These are phyloP conservation scores for apple (Malus domestica) DNA, from an alignment of 306 rosid species.

Conservation along the genomic window ASM211411v1 NC_041800.1:3322001-3322500, in stretches of 20 bases:
- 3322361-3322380: not conserved
- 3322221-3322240: not conserved
- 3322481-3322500: no score
- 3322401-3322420: not conserved
- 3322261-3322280: not conserved
- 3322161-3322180: not conserved
- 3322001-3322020: constrained; percentile 71
- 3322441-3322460: not conserved
- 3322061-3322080: not conserved
- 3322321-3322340: not conserved
- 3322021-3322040: constrained; percentile 34
- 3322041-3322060: not conserved
- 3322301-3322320: not conserved
- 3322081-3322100: not conserved
- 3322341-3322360: not conserved
- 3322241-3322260: not conserved
- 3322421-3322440: not conserved
- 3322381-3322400: not conserved
- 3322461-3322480: not conserved
- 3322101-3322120: not conserved
- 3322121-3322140: not conserved
- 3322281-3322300: not conserved
- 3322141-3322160: not conserved
- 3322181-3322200: not conserved
- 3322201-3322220: not conserved